phyloP scores from a whole-genome alignment of 2,329 filamentous ascomycete genomes.

The Sclerotinia spermophila region DNA sequence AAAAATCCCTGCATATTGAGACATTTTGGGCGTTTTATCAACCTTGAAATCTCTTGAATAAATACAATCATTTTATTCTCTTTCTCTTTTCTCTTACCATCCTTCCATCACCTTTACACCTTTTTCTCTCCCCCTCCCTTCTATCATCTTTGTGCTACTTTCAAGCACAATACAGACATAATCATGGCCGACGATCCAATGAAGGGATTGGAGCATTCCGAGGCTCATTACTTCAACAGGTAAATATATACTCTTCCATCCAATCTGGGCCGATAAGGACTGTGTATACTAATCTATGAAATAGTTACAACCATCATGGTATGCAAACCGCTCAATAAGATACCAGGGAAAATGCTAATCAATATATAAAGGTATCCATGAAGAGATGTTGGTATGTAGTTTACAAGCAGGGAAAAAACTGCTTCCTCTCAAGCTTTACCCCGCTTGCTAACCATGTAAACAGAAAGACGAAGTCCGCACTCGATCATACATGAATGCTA shows the following conservation, averaged over 20 bases:
- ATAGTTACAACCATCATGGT: constrained; percentile 97
- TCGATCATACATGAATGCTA: constrained; percentile 92
- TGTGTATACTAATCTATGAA: constrained; percentile 27
- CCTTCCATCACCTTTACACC: not conserved
- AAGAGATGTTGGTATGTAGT: constrained; percentile 89
- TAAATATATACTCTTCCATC: constrained; percentile 41
- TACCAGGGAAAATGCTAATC: constrained; percentile 35
- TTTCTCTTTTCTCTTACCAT: constrained; percentile 3
- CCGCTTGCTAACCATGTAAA: constrained; percentile 25
- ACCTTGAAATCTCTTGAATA: not conserved
- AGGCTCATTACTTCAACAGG: constrained; percentile 99
- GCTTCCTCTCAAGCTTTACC: constrained; percentile 1
- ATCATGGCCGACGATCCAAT: constrained; percentile 52
- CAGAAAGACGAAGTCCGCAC: constrained; percentile 99
- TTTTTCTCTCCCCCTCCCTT: constrained; percentile 7
- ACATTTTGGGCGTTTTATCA: not conserved
- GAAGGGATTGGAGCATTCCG: constrained; percentile 52
- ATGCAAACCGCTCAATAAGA: constrained; percentile 39
- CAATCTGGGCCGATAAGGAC: not conserved
- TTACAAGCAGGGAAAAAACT: constrained; percentile 22
- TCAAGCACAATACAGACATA: constrained; percentile 21
- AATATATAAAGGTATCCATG: constrained; percentile 74
- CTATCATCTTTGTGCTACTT: not conserved
- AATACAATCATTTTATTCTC: not conserved
- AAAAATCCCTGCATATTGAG: not conserved